Evolutionary conservation across 2,329 filamentous ascomycete genomes (phyloP), one percentile per base, ranked within the genome.

Genomic region (Ophiostoma tasmaniense): DNA sequence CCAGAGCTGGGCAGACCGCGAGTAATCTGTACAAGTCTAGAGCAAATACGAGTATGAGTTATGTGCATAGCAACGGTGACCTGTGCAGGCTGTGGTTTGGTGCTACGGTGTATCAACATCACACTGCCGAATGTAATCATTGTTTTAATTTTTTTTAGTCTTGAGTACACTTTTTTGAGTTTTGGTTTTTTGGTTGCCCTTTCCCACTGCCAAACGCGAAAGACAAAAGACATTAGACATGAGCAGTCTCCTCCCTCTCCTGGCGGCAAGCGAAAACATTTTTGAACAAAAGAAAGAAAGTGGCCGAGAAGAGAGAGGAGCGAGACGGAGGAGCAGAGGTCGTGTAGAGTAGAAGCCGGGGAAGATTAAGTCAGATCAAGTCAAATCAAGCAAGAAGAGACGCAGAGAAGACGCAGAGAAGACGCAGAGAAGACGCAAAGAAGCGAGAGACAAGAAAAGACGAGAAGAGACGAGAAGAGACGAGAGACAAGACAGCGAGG

Each of bases 1-100:
- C 71, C 84, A 91, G 82, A 95, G 91, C 78, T 96, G 87, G 83
- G 89, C 83, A 2, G 90, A 93, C 74, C 82, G 87, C 68, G 77
- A 82, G 70, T 74, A 64, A n/a, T 17, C 13, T 2, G 33, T 20
- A 35, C 10, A 20, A 1, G 20, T 8, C 8, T 35, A 35, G 59
- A 64, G n/a, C n/a, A 30, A 25, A 11, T 2, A 14, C 4, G n/a
- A 22, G 0, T 25, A 25, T 17, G 22, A 55, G 6, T 55, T 8
- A 55, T 52, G 45, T 33, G 37, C 37, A 39, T 37, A 37, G 7
- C 35, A 37, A n/a, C n/a, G n/a, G n/a, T n/a, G n/a, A n/a, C n/a
- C n/a, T n/a, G n/a, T n/a, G n/a, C n/a, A n/a, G n/a, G n/a, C n/a
- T n/a, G n/a, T n/a, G n/a, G n/a, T n/a, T n/a, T n/a, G n/a, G n/a